phyloP scores from a whole-genome alignment of 2,329 filamentous ascomycete genomes.

The Tolypocladium album region DNA sequence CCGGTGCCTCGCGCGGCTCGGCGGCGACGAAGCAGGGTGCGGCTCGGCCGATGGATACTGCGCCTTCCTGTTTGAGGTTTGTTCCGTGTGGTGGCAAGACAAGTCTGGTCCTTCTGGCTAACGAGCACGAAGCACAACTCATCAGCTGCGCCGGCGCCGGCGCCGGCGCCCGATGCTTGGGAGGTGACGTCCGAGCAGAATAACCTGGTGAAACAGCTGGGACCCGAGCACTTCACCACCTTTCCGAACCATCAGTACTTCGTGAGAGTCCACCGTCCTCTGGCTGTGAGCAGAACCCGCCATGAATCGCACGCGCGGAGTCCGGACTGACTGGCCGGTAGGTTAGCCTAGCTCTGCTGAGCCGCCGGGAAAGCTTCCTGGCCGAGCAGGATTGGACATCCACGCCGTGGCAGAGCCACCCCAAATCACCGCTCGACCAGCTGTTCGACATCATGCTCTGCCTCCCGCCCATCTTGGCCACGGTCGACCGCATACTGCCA shows the following conservation, averaged over 20 bases:
- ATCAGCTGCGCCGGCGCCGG: conserved; percentile 27
- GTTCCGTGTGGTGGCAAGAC: conserved; percentile 5
- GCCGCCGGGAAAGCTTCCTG: conserved; percentile 39
- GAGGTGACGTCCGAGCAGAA: conserved; percentile 22
- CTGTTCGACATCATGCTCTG: conserved; percentile 40
- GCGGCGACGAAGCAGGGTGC: conserved; percentile 16
- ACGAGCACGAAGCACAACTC: conserved; percentile 29
- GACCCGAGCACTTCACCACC: conserved; percentile 33
- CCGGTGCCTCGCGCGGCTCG: conserved; percentile 32
- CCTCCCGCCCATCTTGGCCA: conserved; percentile 35
- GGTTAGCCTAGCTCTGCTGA: conserved; percentile 37
- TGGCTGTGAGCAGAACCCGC: conserved; percentile 30
- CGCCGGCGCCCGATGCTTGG: conserved; percentile 27
- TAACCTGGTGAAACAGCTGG: conserved; percentile 27
- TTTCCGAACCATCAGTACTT: conserved; percentile 51
- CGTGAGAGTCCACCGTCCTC: conserved; percentile 41
- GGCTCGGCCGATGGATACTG: conserved; percentile 30
- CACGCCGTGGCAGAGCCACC: conserved; percentile 39
- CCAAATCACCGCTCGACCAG: conserved; percentile 38
- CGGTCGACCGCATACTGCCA: conserved; percentile 29
- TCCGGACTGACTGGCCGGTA: conserved; percentile 10
- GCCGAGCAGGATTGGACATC: conserved; percentile 38
- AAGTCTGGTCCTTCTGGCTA: neutral
- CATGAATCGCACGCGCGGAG: neutral
- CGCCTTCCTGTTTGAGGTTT: conserved; percentile 43